phyloP scores from a whole-genome alignment of 768 basidiomycete genomes.

The Russula earlei region DNA sequence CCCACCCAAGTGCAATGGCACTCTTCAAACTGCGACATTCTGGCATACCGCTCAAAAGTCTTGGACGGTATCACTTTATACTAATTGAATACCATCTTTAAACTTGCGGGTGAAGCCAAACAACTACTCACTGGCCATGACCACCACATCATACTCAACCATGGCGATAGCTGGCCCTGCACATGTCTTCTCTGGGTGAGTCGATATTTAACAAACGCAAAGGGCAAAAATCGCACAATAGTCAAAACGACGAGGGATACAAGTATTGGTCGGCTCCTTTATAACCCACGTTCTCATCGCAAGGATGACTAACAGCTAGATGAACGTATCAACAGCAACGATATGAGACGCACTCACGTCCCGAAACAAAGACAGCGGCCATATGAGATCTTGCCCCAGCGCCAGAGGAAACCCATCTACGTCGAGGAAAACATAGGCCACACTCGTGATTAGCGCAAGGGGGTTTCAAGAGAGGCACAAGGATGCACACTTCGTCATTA shows the following conservation, averaged over 20 bases:
- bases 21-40: neutral
- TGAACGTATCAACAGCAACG: neutral
- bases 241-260: neutral
- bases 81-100: too few relatives aligned
- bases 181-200: neutral
- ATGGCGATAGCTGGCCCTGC: neutral
- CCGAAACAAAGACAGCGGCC: neutral
- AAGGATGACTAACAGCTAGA: conserved; percentile 20
- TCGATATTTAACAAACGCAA: neutral
- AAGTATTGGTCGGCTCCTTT: conserved; percentile 16
- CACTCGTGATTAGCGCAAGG: neutral
- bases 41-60: neutral
- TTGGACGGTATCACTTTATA: neutral
- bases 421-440: neutral
- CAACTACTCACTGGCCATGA: neutral
- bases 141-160: neutral
- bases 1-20: neutral
- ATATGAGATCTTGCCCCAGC: neutral
- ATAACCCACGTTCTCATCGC: conserved; percentile 26
- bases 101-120: too few relatives aligned
- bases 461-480: neutral
- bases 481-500: neutral
- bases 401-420: conserved; percentile 8
- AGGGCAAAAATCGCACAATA: neutral
- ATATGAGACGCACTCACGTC: neutral